These are phyloP conservation scores for Datisca glomerata DNA, from an alignment of 306 rosid genomes.

Conservation along the genomic window DNA sequence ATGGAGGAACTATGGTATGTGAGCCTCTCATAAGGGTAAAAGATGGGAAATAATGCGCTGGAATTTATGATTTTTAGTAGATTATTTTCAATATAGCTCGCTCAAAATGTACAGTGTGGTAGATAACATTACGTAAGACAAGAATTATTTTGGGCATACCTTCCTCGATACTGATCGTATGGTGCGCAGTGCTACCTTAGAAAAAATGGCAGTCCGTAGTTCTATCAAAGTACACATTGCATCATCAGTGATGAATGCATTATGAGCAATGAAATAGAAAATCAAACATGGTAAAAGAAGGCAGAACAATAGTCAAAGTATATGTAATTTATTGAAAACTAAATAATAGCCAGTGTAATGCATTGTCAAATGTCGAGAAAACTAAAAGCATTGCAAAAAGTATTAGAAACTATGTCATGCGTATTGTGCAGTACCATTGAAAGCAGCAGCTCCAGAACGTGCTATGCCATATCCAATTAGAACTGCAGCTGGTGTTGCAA, in stretches of 20 bases:
- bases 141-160: too few species aligned
- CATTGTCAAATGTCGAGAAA: neutral
- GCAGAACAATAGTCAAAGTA: too few species aligned
- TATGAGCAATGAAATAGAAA: too few species aligned
- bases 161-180: conserved; percentile 85
- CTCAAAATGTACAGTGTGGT: too few species aligned
- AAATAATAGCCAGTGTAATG: conserved; percentile 5
- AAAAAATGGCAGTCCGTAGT: conserved; percentile 81
- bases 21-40: too few species aligned
- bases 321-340: too few species aligned
- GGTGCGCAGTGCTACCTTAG: conserved; percentile 91
- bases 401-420: conserved; percentile 37
- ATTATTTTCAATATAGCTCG: conserved; percentile 4
- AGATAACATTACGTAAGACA: too few species aligned
- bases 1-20: too few species aligned
- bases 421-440: conserved; percentile 89
- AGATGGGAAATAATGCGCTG: too few species aligned
- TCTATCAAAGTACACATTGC: conserved; percentile 40
- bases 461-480: conserved; percentile 93
- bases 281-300: too few species aligned
- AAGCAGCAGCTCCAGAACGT: conserved; percentile 78
- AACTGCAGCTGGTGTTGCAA: conserved; percentile 83
- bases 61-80: neutral
- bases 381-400: conserved; percentile 8
- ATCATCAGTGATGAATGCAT: conserved; percentile 2